Conservation (phyloP, 768 basidiomycete genomes). For the Boletus vinaceobasis region DNA sequence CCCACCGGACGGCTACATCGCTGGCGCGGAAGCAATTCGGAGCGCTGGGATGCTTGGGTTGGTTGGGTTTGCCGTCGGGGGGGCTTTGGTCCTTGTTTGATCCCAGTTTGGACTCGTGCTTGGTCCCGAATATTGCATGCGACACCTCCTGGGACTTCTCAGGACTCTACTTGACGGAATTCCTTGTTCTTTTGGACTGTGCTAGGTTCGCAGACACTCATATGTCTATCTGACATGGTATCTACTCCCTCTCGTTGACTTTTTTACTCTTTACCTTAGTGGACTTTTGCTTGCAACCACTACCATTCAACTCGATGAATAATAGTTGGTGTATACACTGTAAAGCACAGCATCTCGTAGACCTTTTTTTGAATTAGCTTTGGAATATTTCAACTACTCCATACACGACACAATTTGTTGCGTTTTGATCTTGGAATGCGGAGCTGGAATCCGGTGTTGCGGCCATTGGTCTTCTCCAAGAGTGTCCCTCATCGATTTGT, state of each 20-base stretch:
- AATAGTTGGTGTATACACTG: conserved; percentile 22
- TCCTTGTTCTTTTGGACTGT: conserved; percentile 17
- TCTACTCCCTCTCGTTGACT: conserved; percentile 26
- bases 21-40: conserved; percentile 48
- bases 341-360: conserved; percentile 23
- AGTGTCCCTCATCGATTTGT: neutral
- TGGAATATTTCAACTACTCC: neutral
- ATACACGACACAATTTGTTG: neutral
- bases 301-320: conserved; percentile 14
- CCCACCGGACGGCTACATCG: conserved; percentile 65
- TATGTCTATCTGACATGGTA: conserved; percentile 19
- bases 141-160: conserved; percentile 9
- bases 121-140: conserved; percentile 4
- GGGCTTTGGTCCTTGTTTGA: conserved; percentile 45
- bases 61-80: conserved; percentile 48
- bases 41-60: conserved; percentile 44
- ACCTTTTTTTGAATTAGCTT: neutral
- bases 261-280: conserved; percentile 20
- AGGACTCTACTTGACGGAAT: conserved; percentile 12
- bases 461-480: neutral
- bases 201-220: conserved; percentile 16
- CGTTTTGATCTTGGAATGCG: neutral
- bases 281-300: conserved; percentile 18
- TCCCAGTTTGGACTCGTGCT: conserved; percentile 5
- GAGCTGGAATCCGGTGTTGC: neutral